Base-by-base conservation (phyloP, 1,284 basidiomycete genomes). In the Somion occarium region DNA sequence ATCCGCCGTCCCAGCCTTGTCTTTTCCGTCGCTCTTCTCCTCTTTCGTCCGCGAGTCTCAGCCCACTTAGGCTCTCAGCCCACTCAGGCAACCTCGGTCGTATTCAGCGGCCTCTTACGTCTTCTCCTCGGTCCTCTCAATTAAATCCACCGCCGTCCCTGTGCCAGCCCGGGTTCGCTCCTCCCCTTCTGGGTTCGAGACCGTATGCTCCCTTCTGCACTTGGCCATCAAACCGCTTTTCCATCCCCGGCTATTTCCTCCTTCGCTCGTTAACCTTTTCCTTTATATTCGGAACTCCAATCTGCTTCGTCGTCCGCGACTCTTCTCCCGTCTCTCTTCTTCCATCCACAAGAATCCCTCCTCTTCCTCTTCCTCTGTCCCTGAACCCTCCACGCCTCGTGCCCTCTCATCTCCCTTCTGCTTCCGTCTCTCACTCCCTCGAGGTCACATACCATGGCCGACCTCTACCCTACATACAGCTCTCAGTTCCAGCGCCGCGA, bases 381-480 rank as follows among this genome's bases (percentile, higher is more conserved):
- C 44, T 25, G 34, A 22, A 11, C 39, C 7, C 37, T 48, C 37
- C 27, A 49, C 55, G 61, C 58, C 64, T 63, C 67, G 64, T 61
- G 66, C 64, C 64, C 61, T 61, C 60, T 59, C 60, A 59, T 61
- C 61, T 7, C 64, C 66, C 64, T 61, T 64, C 57, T 50, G 48
- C 57, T 56, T 57, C 49, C 57, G 61, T 62, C 54, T 61, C 64
- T 63, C 61, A 64, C 64, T 59, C 66, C 63, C 65, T 66, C 66
- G 61, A 54, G 61, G 61, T 62, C 61, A 9, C 3, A 15, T 3
- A 53, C 69, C 63, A 82, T 82, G 78, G 79, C 79, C 64, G 85
- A 86, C 75, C 80, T 85, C 73, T 85, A 85, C 69, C 82, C 83
- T 60, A 74, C 78, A 61, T 82, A 80, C 66, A 60, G 72, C 56